Conservation (phyloP, 805 yeast genomes). For the Nakazawaea wyomingensis region DNA sequence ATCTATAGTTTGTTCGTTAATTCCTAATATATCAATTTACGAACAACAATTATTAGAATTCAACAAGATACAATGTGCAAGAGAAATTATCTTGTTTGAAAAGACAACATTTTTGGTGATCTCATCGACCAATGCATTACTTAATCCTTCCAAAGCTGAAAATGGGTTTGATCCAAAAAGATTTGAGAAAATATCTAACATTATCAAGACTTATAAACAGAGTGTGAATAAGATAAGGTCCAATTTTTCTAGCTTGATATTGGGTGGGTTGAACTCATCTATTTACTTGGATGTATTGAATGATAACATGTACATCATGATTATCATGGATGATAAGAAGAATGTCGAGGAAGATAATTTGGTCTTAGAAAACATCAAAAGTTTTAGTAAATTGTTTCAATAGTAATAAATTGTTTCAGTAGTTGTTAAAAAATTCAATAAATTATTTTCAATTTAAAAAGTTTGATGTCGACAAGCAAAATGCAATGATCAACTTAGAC, state of each 20-base stretch:
- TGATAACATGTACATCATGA: slow-evolving; percentile 32
- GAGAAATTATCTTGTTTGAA: slow-evolving; percentile 88
- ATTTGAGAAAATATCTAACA: slow-evolving; percentile 89
- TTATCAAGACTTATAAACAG: slow-evolving; percentile 91
- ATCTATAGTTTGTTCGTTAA: slow-evolving; percentile 86
- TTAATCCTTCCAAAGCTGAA: slow-evolving; percentile 12
- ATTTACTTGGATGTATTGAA: slow-evolving; percentile 30
- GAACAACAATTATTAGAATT: slow-evolving; percentile 72
- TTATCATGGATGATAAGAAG: slow-evolving; percentile 25
- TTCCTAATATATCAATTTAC: slow-evolving; percentile 82
- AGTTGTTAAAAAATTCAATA: no score
- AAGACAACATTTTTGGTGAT: slow-evolving; percentile 86
- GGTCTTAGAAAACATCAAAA: slow-evolving; percentile 28
- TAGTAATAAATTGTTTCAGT: no score
- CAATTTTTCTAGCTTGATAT: slow-evolving; percentile 69
- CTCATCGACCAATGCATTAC: slow-evolving; percentile 43
- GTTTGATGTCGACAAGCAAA: no score
- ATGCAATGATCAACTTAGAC: no score
- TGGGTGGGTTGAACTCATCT: slow-evolving; percentile 46
- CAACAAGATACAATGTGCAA: slow-evolving; percentile 72
- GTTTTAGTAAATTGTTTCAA: slow-evolving; percentile 30
- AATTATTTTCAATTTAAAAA: no score
- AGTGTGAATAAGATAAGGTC: slow-evolving; percentile 83
- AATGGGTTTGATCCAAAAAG: slow-evolving; percentile 76
- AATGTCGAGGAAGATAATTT: slow-evolving; percentile 28